Base-by-base conservation (phyloP, 2,329 filamentous ascomycete species). In the Fusarium nisikadoi region DNA sequence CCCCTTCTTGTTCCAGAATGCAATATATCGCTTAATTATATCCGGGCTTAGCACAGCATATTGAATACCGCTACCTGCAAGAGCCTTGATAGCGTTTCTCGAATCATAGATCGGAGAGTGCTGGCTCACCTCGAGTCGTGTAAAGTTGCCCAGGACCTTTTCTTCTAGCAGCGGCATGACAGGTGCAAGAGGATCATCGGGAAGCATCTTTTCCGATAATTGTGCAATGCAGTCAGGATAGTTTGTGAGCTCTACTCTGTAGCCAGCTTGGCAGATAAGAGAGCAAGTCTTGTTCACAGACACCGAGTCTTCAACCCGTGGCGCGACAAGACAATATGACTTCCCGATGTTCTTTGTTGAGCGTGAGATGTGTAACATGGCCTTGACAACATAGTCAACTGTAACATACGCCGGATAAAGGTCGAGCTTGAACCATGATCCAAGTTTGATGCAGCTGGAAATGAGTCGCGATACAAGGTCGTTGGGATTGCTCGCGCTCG, bases 61-160 rank as follows among this genome's bases (percentile, higher is more conserved):
- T 4, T 60, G 23, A 29, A 60, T 36, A 13, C n/a, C 29, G 11
- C 36, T 33, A 29, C 25, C 57, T 6, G 25, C 17, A n/a, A 54
- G 46, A 29, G 29, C 57, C 19, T 60, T 17, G 10, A 54, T 16
- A 5, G 57, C 29, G 17, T 60, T 60, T 16, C 38, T 23, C 4
- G 47, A 35, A 14, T 60, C 57, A 3, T 60, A 60, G 14, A 54
- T 16, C 3, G 57, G 57, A 31, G 57, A 27, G 17, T 60, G 29
- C 47, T 60, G 57, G 38, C 57, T 60, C 5, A 60, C 47, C n/a
- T 60, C 57, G 17, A 60, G 57, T 20, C 57, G 54, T 12, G 57
- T 60, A 19, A 60, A 43, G 20, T 25, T 60, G 11, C 57, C 47
- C 23, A 60, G 29, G 14, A 60, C 47, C 19, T 43, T 60, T 20